phyloP scores from a whole-genome alignment of 768 basidiomycete genomes.

The Boletus vinaceobasis region DNA sequence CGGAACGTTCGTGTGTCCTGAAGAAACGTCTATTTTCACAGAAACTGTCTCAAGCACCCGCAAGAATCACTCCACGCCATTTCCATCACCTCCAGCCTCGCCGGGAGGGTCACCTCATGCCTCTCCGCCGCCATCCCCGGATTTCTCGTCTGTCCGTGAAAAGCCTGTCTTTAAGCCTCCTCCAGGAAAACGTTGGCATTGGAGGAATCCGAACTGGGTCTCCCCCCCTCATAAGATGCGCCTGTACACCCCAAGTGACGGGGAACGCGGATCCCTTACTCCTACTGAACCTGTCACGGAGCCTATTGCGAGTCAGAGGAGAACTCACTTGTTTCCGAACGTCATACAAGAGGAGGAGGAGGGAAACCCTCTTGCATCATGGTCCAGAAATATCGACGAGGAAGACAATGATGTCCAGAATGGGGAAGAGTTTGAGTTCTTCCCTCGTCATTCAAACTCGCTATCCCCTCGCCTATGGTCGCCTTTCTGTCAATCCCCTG shows the following conservation, averaged over 20 bases:
- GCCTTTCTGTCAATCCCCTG: conserved; percentile 23
- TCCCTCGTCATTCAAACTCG: conserved; percentile 17
- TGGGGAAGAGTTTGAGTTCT: conserved; percentile 10
- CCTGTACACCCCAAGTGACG: conserved; percentile 19
- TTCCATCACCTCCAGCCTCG: conserved; percentile 29
- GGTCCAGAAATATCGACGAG: conserved; percentile 7
- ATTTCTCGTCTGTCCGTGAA: conserved; percentile 18
- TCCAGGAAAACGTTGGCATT: conserved; percentile 31
- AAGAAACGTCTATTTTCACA: conserved; percentile 12
- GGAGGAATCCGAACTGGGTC: conserved; percentile 34
- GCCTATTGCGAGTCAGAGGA: conserved; percentile 1
- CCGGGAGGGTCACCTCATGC: conserved; percentile 22
- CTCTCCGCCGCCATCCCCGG: conserved; percentile 9
- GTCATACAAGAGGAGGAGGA: conserved; percentile 15
- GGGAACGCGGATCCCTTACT: conserved; percentile 25
- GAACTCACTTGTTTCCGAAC: neutral
- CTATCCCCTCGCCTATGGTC: conserved; percentile 26
- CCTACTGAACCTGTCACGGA: conserved; percentile 32
- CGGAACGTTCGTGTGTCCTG: conserved; percentile 29
- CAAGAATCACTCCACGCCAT: conserved; percentile 21
- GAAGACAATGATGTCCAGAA: conserved; percentile 6
- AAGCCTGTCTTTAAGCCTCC: conserved; percentile 25
- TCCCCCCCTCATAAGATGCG: conserved; percentile 31
- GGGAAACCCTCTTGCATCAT: neutral
- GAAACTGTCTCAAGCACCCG: conserved; percentile 9